A percentile compares a stretch with the other conserved stretches of the same genome.
phyloP scores from a whole-genome alignment of 495 filamentous ascomycete species.

The Peziza echinospora region DNA sequence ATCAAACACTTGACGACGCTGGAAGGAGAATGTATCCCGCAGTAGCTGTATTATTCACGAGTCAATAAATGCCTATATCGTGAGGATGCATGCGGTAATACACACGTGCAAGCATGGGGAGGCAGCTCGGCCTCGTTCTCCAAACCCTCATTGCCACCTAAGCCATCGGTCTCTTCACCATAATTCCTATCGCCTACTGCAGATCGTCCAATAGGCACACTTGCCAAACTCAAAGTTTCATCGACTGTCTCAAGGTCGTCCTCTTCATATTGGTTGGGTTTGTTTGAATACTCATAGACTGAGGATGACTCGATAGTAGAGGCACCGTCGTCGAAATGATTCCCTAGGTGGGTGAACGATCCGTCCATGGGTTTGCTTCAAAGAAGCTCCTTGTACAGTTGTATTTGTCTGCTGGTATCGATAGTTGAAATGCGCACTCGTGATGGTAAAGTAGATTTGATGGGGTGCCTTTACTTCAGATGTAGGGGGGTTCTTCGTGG shows the following conservation, averaged over 20 bases:
- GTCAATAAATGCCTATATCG: no score
- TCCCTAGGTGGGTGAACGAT: constrained; percentile 63
- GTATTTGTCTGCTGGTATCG: no score
- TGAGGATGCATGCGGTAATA: no score
- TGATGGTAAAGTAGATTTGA: no score
- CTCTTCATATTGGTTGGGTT: constrained; percentile 44
- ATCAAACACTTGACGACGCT: constrained; percentile 90
- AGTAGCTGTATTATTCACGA: constrained; percentile 78
- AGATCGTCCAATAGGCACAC: constrained; percentile 54
- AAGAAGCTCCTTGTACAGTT: no score
- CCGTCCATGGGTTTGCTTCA: constrained; percentile 43
- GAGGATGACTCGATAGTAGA: constrained; percentile 20
- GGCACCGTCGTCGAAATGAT: constrained; percentile 23
- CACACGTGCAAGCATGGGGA: constrained; percentile 89
- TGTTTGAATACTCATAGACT: constrained; percentile 22
- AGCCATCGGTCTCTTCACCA: constrained; percentile 26
- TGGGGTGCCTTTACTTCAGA: no score
- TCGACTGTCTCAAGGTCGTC: constrained; percentile 67
- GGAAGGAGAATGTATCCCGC: constrained; percentile 85
- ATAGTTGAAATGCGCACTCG: no score
- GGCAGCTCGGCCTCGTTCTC: constrained; percentile 84
- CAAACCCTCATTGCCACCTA: constrained; percentile 9
- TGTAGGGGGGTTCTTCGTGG: no score
- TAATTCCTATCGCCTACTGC: constrained; percentile 42
- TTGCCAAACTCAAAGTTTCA: constrained; percentile 78